phyloP scores from a whole-genome alignment of 345 rosid genomes.

The Gynandropsis gynandra region DNA sequence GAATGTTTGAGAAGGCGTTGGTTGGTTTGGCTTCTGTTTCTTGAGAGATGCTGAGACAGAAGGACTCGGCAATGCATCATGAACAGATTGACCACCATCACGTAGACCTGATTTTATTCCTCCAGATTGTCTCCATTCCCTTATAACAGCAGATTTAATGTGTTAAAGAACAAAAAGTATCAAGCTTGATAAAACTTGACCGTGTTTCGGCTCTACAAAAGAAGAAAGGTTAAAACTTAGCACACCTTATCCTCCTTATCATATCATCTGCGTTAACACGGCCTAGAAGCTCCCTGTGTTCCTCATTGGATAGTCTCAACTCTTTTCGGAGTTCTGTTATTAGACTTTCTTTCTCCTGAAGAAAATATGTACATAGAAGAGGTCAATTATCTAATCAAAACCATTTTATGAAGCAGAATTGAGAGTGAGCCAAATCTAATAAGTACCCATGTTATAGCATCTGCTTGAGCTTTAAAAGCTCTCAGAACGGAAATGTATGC shows the following conservation, averaged over 20 bases:
- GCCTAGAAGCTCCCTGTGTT: constrained; percentile 78
- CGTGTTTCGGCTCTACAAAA: constrained; percentile 6
- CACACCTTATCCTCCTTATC: constrained; percentile 67
- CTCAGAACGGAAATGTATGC: constrained; percentile 72
- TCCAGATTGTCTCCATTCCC: constrained; percentile 88
- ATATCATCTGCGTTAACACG: constrained; percentile 69
- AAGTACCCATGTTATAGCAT: constrained; percentile 89
- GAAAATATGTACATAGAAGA: constrained; percentile 30
- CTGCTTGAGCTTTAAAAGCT: constrained; percentile 94
- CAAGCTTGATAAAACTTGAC: constrained; percentile 6
- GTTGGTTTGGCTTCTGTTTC: constrained; percentile 55
- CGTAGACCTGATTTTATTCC: constrained; percentile 52
- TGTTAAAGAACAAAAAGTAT: too few relatives aligned
- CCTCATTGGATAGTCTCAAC: constrained; percentile 73
- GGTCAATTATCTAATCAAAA: constrained; percentile 28
- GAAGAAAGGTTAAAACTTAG: constrained; percentile 2
- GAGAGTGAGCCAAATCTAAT: constrained; percentile 11
- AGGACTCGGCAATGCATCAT: constrained; percentile 63
- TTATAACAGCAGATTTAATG: constrained; percentile 25
- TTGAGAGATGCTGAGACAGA: constrained; percentile 67
- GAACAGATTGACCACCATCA: constrained; percentile 45
- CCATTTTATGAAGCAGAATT: constrained; percentile 20
- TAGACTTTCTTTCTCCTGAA: constrained; percentile 82
- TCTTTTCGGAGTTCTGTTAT: constrained; percentile 85
- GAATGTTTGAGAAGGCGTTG: constrained; percentile 56